Conservation (phyloP, 2,329 filamentous ascomycete genomes). For the Talaromyces funiculosus region DNA sequence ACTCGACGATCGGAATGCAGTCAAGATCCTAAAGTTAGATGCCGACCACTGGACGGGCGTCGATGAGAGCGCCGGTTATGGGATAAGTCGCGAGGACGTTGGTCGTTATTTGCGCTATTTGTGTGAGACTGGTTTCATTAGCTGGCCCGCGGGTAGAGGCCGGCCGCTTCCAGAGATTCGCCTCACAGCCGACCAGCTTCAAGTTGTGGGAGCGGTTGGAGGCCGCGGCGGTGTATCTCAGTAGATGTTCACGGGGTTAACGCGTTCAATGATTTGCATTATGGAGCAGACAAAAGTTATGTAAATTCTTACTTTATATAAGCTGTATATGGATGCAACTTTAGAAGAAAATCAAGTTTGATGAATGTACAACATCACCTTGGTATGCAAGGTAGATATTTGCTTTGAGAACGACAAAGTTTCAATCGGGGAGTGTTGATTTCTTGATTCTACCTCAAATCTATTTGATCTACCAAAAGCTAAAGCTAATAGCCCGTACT, state of each 20-base stretch:
- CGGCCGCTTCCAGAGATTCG: constrained; percentile 11
- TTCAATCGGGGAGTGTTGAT: too few species aligned
- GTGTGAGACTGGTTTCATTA: constrained; percentile 58
- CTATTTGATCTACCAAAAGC: background rate
- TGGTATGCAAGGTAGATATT: background rate
- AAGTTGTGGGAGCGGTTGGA: constrained; percentile 13
- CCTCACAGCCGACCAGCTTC: constrained; percentile 12
- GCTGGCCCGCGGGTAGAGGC: constrained; percentile 13
- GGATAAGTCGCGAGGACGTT: constrained; percentile 56
- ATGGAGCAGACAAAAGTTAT: constrained; percentile 3
- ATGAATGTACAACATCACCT: background rate
- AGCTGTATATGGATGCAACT: background rate
- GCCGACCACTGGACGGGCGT: constrained; percentile 49
- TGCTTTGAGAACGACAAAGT: background rate
- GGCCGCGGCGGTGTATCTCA: constrained; percentile 12
- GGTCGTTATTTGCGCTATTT: constrained; percentile 61
- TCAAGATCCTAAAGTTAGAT: constrained; percentile 59
- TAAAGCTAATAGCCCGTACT: background rate
- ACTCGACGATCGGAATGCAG: constrained; percentile 67
- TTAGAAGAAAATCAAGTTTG: background rate
- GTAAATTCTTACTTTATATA: background rate
- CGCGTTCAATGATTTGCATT: background rate
- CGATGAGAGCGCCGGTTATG: constrained; percentile 52
- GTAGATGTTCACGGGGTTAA: background rate
- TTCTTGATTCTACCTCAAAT: background rate